Percentiles rank a stretch among this genome's conserved stretches.
phyloP scores from a whole-genome alignment of 495 filamentous ascomycete genomes.

The Hyaloscypha finlandica region DNA sequence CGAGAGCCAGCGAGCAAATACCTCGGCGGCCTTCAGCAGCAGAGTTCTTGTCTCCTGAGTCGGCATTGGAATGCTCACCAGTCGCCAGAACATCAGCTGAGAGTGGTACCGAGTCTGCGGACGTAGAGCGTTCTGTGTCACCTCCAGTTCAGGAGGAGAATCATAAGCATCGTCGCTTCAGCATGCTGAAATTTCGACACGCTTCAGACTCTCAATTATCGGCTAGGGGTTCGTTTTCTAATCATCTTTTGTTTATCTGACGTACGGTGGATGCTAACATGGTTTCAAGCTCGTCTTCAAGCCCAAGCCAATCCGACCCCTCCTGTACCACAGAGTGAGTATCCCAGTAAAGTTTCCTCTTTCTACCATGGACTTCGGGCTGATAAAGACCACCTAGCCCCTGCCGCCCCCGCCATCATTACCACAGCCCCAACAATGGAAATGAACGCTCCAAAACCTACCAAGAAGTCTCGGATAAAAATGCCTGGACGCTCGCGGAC shows the following conservation, averaged over 20 bases:
- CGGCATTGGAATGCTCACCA: conserved; percentile 2
- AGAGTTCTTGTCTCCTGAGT: conserved; percentile 29
- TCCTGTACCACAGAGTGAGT: conserved; percentile 71
- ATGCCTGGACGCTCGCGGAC: conserved; percentile 46
- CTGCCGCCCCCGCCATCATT: conserved; percentile 85
- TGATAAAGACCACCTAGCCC: conserved; percentile 53
- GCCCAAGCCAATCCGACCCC: conserved; percentile 60
- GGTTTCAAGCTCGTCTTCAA: conserved; percentile 62
- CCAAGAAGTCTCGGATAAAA: conserved; percentile 55
- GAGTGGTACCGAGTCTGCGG: conserved; percentile 20
- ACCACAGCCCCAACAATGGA: conserved; percentile 87
- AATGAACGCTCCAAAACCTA: conserved; percentile 41
- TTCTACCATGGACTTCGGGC: conserved; percentile 1
- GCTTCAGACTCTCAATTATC: conserved; percentile 92
- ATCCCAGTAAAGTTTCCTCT: conserved; percentile 20
- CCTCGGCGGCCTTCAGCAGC: conserved; percentile 37
- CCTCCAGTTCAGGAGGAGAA: conserved; percentile 47
- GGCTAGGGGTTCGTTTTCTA: conserved; percentile 42
- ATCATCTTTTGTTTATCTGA: background rate
- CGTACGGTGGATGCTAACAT: background rate
- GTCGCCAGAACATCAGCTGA: conserved; percentile 20
- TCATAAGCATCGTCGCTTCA: conserved; percentile 71
- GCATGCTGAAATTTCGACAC: conserved; percentile 87
- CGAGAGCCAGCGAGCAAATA: conserved; percentile 44
- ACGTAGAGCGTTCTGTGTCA: conserved; percentile 18